Evolutionary conservation across 805 yeast species (phyloP).

Genomic region (Wickerhamomyces tratensis): DNA sequence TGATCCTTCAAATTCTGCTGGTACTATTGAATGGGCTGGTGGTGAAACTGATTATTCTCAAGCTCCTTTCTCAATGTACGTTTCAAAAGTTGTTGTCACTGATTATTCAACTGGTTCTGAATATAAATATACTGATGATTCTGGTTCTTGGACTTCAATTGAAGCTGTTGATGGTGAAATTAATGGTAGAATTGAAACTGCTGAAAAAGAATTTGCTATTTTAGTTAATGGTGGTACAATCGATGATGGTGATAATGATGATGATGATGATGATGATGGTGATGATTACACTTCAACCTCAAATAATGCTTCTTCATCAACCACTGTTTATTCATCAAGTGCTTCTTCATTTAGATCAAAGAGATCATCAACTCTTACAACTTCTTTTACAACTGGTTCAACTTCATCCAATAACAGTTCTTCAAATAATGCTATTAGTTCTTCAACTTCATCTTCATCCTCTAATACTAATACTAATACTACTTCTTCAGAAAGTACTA

Average conservation of each 20-base stretch:
- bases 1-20: conserved; percentile 50
- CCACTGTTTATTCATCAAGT: conserved; percentile 2
- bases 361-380: background rate
- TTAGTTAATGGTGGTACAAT: conserved; percentile 24
- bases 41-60: conserved; percentile 55
- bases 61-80: conserved; percentile 62
- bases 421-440: conserved; percentile 3
- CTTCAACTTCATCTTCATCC: conserved; percentile 5
- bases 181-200: conserved; percentile 45
- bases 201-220: conserved; percentile 30
- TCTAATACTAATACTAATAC: conserved; percentile 2
- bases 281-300: conserved; percentile 8
- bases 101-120: conserved; percentile 60
- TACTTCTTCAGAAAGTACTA: background rate
- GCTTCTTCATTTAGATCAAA: background rate
- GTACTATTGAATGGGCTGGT: conserved; percentile 80
- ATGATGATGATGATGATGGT: conserved; percentile 14
- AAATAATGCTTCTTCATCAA: conserved; percentile 1
- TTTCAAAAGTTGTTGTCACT: conserved; percentile 49
- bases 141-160: conserved; percentile 56
- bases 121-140: conserved; percentile 42
- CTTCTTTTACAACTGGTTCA: conserved; percentile 1
- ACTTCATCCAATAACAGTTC: conserved; percentile 1
- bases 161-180: conserved; percentile 47
- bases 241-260: conserved; percentile 14